phyloP scores from a whole-genome alignment of 2,329 filamentous ascomycete species.

The Xylaria sp. region DNA sequence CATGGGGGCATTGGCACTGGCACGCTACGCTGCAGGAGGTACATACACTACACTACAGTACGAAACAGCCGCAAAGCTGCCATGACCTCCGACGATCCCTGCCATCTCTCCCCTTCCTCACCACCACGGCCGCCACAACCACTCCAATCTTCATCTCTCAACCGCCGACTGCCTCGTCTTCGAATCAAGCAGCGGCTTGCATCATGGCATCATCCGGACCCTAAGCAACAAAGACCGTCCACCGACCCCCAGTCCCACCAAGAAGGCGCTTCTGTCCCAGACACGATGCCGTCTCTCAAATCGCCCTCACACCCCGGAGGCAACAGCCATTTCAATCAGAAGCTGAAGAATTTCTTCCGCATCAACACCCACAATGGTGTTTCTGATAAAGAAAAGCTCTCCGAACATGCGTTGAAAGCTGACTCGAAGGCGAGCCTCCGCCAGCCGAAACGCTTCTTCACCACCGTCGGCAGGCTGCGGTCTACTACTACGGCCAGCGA shows the following conservation, averaged over 20 bases:
- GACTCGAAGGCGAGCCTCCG: conserved; percentile 76
- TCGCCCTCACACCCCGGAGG: conserved; percentile 59
- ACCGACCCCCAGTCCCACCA: conserved; percentile 18
- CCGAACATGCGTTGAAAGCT: conserved; percentile 55
- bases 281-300: conserved; percentile 62
- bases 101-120: conserved; percentile 40
- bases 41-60: background rate
- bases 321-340: conserved; percentile 71
- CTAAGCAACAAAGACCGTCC: conserved; percentile 37
- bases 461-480: conserved; percentile 84
- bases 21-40: background rate
- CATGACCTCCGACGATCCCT: conserved; percentile 38
- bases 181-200: conserved; percentile 49
- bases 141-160: conserved; percentile 34
- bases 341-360: conserved; percentile 76
- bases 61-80: conserved; percentile 37
- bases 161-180: conserved; percentile 42
- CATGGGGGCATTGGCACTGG: background rate
- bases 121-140: conserved; percentile 37
- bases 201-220: conserved; percentile 50
- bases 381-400: conserved; percentile 51
- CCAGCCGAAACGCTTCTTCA: conserved; percentile 88
- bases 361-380: conserved; percentile 64
- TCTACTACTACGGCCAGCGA: conserved; percentile 93
- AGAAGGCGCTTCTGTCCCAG: background rate